A percentile compares a stretch with the other conserved stretches of the same genome.
Evolutionary conservation across 2,329 filamentous ascomycete genomes (phyloP).

Genomic region (Calonectria naviculata): DNA sequence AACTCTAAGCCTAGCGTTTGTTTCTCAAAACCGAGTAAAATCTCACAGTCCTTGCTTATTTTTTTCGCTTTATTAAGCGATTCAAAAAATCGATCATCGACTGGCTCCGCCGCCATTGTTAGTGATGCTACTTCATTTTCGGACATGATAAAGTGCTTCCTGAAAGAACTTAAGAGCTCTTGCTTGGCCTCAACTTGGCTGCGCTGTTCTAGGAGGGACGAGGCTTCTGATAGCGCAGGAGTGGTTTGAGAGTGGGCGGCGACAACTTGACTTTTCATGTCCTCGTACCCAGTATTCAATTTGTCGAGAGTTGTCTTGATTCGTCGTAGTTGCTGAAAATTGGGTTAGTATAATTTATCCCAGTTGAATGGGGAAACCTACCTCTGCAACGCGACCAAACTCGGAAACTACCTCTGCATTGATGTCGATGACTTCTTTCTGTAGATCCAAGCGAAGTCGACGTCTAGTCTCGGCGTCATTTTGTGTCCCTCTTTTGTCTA

Average conservation of each 20-base stretch:
- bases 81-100: constrained; percentile 87
- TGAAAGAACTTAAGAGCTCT: constrained; percentile 80
- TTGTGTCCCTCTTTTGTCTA: constrained; percentile 77
- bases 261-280: constrained; percentile 82
- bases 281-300: constrained; percentile 82
- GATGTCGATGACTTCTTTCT: constrained; percentile 92
- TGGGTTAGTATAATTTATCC: constrained; percentile 40
- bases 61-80: constrained; percentile 83
- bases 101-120: constrained; percentile 82
- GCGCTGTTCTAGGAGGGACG: constrained; percentile 77
- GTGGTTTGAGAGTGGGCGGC: constrained; percentile 80
- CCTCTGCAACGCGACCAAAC: constrained; percentile 90
- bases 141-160: constrained; percentile 83
- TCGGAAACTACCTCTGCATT: constrained; percentile 91
- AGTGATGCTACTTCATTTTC: constrained; percentile 82
- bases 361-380: constrained; percentile 53
- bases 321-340: constrained; percentile 80
- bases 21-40: constrained; percentile 89
- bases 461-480: constrained; percentile 85
- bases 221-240: constrained; percentile 82
- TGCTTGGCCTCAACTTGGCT: constrained; percentile 83
- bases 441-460: constrained; percentile 82
- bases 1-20: constrained; percentile 89
- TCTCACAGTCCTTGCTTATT: constrained; percentile 88
- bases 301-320: constrained; percentile 83